A percentile compares a stretch with the other conserved stretches of the same genome.
Evolutionary conservation across 2,329 filamentous ascomycete genomes (phyloP).

Genomic region (Exophiala aquamarina): DNA sequence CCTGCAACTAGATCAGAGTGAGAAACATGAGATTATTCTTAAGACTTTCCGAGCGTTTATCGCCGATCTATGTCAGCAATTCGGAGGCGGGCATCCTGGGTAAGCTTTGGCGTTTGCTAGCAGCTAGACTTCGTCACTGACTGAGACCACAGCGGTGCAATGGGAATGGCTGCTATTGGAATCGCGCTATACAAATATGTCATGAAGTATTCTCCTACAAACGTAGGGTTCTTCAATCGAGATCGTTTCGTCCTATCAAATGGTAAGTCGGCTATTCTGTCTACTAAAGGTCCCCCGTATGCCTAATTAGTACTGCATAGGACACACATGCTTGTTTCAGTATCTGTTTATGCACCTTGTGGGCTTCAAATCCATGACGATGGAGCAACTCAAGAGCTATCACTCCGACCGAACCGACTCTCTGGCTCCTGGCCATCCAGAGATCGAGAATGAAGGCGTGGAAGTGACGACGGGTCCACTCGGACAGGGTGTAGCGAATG

Average conservation of each 20-base stretch:
- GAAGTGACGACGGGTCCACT: slow-evolving; percentile 60
- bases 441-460: slow-evolving; percentile 55
- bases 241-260: slow-evolving; percentile 65
- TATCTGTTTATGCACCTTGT: slow-evolving; percentile 55
- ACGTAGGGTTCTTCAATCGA: slow-evolving; percentile 59
- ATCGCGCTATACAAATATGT: slow-evolving; percentile 62
- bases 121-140: no score
- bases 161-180: slow-evolving; percentile 64
- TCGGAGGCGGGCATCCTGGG: slow-evolving; percentile 69
- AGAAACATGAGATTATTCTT: slow-evolving; percentile 51
- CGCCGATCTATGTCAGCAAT: slow-evolving; percentile 69
- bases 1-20: background rate
- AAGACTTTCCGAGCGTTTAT: slow-evolving; percentile 63
- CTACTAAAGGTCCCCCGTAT: background rate
- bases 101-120: slow-evolving; percentile 34
- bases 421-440: slow-evolving; percentile 52
- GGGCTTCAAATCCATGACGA: slow-evolving; percentile 56
- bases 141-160: slow-evolving; percentile 46
- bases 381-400: slow-evolving; percentile 59
- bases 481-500: slow-evolving; percentile 60
- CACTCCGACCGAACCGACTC: slow-evolving; percentile 50
- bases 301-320: slow-evolving; percentile 33
- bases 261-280: slow-evolving; percentile 33
- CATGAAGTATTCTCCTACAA: slow-evolving; percentile 60
- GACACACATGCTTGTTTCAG: slow-evolving; percentile 56